Evolutionary conservation across 768 basidiomycete species (phyloP), one percentile per base, ranked within the genome.

Genomic region (Pleurotus salmoneostramineus): DNA sequence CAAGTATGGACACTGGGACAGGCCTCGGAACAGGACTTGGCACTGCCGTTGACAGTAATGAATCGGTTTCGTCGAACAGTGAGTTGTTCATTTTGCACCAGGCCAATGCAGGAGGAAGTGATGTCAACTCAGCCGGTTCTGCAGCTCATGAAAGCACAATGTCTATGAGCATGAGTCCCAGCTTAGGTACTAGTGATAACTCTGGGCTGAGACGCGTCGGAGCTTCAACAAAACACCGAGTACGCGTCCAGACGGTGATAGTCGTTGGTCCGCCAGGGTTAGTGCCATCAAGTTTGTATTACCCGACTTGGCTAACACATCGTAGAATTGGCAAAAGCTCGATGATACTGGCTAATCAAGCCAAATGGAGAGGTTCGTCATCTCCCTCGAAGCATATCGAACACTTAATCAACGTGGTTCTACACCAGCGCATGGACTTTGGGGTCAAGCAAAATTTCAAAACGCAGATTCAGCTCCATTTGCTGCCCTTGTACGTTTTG

Each of bases 401-500:
- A 12, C 7, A 33, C n/a, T 40, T n/a, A 40, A 40, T 11, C 34
- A 5, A 50, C 42, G 48, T 15, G 61, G 50, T 36, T 60, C 10
- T 5, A 31, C 60, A 34, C 45, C 50, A 84, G 82, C 80, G 17
- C 86, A 88, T 61, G 88, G 88, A 3, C 75, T 89, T 4, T 90
- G 88, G 88, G 88, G 87, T 11, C 87, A 89, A 61, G 87, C 87
- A 5, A 89, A 88, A 69, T 89, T 89, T 60, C 83, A 87, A 62
- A 80, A 74, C 50, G 74, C 77, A 5, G 83, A 86, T 56, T 81
- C 85, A 2, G 84, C 87, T 3, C 89, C 89, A 12, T 91, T 89
- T 65, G 77, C 84, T 11, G 83, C 86, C 0, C 66, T 91, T 63
- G 83, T 85, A 63, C 60, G 77, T 65, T 2, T 35, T 14, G 15